Evolutionary conservation across 495 filamentous ascomycete genomes (phyloP).

Genomic region (Penicillium chermesinum): DNA sequence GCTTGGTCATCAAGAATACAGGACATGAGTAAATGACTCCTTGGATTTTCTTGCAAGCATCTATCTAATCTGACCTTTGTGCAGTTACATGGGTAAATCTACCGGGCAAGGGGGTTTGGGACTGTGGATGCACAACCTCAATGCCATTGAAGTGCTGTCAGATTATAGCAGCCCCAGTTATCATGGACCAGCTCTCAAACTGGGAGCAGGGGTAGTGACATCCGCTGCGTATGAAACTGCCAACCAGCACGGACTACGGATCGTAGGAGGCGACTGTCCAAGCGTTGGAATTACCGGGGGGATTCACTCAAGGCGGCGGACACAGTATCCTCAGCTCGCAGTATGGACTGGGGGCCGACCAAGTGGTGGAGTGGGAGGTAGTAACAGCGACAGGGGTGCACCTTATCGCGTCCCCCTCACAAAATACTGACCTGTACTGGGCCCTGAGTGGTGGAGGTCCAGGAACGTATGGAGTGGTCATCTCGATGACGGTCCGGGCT

Average conservation of each 20-base stretch:
- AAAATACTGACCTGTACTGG: conserved; percentile 32
- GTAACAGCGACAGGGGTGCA: conserved; percentile 48
- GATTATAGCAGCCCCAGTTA: conserved; percentile 36
- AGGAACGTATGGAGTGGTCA: conserved; percentile 12
- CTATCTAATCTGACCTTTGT: too few species aligned
- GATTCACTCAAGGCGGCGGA: conserved; percentile 58
- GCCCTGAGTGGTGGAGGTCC: conserved; percentile 11
- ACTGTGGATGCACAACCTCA: conserved; percentile 55
- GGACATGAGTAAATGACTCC: conserved; percentile 45
- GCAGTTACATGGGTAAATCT: conserved; percentile 50
- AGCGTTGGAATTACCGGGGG: conserved; percentile 44
- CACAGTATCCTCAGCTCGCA: conserved; percentile 47
- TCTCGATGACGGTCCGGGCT: conserved; percentile 11
- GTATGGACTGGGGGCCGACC: conserved; percentile 59
- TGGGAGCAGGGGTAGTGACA: conserved; percentile 38
- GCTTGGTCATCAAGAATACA: conserved; percentile 64
- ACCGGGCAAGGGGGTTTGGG: conserved; percentile 50
- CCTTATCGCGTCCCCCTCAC: conserved; percentile 42
- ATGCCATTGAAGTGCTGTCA: conserved; percentile 36
- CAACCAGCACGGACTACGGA: conserved; percentile 12
- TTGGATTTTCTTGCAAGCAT: neutral
- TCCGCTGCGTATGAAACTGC: conserved; percentile 44
- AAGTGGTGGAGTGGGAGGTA: conserved; percentile 57
- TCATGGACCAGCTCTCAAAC: conserved; percentile 45
- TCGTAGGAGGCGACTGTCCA: conserved; percentile 34